Evolutionary conservation across 352 stramenopile genomes (phyloP), one percentile per base, ranked within the genome.

Genomic region (Pythium folliculosum): DNA sequence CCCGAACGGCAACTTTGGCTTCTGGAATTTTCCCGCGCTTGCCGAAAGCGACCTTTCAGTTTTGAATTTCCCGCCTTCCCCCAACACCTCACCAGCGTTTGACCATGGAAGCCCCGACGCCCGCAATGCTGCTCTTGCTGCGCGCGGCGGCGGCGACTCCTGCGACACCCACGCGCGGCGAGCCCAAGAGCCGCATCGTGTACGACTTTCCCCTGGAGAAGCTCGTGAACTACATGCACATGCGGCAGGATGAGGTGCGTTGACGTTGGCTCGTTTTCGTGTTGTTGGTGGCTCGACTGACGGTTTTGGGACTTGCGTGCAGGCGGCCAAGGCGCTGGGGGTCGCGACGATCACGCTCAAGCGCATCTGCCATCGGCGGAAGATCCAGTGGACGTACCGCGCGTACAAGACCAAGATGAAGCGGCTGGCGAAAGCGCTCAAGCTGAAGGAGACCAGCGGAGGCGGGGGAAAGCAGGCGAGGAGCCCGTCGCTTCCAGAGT

Each of bases 301-400:
- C 23, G 59, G 17, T 5, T 49, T 54, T 45, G 50, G n/a, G 13
- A 17, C 9, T 21, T 32, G 17, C 16, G 61, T 8, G 19, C 38
- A 80, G 64, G 82, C 82, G 4, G 82, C 82, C 19, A 71, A 56
- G 25, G 50, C 60, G 0, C 72, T 90, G 0, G 65, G 64, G 1
- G 75, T 89, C 17, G 67, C 82, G 5, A 65, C 80, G 9, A 86
- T 90, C 76, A 89, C 82, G 7, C 77, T 91, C 65, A 89, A 89
- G 73, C 82, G 80, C 57, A 88, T 77, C 50, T 90, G 82, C 50
- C 51, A 82, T 5, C 68, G 75, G 2, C 71, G 30, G 16, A 60
- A 79, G 25, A 79, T 89, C 48, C 71, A 70, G 1, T 90, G 82
- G 82, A 73, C 78, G 19, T 88, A 85, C 48, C 60, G 60, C 6